Conservation (phyloP, 495 filamentous ascomycete species). For the Neurospora sublineolata region DNA sequence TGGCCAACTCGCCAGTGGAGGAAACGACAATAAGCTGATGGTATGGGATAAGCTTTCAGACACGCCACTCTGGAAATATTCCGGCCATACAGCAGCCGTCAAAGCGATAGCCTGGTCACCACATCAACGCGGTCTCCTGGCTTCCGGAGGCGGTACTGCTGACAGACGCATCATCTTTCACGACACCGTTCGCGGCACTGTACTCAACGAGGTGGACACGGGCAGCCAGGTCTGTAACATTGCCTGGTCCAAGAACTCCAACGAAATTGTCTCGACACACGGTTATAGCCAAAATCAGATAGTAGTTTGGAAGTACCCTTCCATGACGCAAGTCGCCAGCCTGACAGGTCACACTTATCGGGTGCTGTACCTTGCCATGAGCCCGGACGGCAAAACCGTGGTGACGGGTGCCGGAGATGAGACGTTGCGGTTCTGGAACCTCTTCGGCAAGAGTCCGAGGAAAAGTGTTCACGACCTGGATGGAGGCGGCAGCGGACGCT, state of each 20-base stretch:
- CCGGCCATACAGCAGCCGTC: constrained; percentile 86
- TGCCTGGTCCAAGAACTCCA: constrained; percentile 88
- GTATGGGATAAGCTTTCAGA: constrained; percentile 92
- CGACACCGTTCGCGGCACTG: constrained; percentile 72
- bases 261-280: constrained; percentile 93
- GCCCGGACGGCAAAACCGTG: constrained; percentile 82
- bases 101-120: constrained; percentile 99
- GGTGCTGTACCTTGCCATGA: constrained; percentile 94
- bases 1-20: constrained; percentile 87
- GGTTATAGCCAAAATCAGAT: constrained; percentile 98
- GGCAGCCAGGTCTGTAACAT: constrained; percentile 96
- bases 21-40: constrained; percentile 96
- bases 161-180: constrained; percentile 96
- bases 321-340: constrained; percentile 90
- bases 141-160: constrained; percentile 92
- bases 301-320: constrained; percentile 96
- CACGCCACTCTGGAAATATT: constrained; percentile 81
- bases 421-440: constrained; percentile 92
- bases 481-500: constrained; percentile 36
- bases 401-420: constrained; percentile 96
- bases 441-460: constrained; percentile 57
- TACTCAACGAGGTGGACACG: constrained; percentile 81
- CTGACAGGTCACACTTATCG: constrained; percentile 93
- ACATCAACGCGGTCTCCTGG: constrained; percentile 83
- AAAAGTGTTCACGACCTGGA: constrained; percentile 34